Percentiles rank a stretch among this genome's conserved stretches.
phyloP scores from a whole-genome alignment of 805 yeast species.

The Helenozyma rhizophorensis region DNA sequence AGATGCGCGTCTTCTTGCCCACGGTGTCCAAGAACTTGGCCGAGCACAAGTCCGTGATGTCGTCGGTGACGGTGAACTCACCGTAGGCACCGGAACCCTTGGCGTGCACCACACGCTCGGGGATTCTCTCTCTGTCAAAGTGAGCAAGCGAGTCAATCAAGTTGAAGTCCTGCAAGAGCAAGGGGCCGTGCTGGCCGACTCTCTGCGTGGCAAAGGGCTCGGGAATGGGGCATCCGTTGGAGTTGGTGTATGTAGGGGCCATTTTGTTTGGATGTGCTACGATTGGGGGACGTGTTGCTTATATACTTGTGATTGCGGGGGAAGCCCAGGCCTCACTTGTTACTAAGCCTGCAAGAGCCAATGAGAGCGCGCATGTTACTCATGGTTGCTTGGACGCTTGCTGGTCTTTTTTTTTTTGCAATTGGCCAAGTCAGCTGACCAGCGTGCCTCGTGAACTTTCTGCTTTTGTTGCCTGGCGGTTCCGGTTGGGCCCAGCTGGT shows the following conservation, averaged over 20 bases:
- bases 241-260: slow-evolving; percentile 65
- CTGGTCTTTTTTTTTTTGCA: too few relatives aligned
- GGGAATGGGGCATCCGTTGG: slow-evolving; percentile 73
- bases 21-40: slow-evolving; percentile 25
- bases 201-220: slow-evolving; percentile 76
- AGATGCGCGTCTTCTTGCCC: slow-evolving; percentile 33
- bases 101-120: slow-evolving; percentile 92
- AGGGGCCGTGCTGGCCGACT: slow-evolving; percentile 72
- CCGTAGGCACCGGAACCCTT: slow-evolving; percentile 93
- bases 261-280: slow-evolving; percentile 13
- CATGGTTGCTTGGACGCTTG: too few relatives aligned
- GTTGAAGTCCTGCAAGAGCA: slow-evolving; percentile 76
- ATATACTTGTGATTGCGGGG: slow-evolving; percentile 8
- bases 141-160: slow-evolving; percentile 79
- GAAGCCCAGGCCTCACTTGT: slow-evolving; percentile 8
- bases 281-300: neutral
- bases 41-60: slow-evolving; percentile 24
- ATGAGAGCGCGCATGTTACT: slow-evolving; percentile 3
- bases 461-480: too few relatives aligned
- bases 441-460: too few relatives aligned
- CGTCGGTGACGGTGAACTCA: slow-evolving; percentile 77
- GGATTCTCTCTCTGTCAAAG: slow-evolving; percentile 85
- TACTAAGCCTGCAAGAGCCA: slow-evolving; percentile 9
- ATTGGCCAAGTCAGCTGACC: too few relatives aligned
- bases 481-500: too few relatives aligned